Percentiles rank a stretch among this genome's conserved stretches.
These are phyloP conservation scores for Lentinus brumalis DNA, from an alignment of 768 basidiomycete genomes.

Conservation along the genomic window DNA sequence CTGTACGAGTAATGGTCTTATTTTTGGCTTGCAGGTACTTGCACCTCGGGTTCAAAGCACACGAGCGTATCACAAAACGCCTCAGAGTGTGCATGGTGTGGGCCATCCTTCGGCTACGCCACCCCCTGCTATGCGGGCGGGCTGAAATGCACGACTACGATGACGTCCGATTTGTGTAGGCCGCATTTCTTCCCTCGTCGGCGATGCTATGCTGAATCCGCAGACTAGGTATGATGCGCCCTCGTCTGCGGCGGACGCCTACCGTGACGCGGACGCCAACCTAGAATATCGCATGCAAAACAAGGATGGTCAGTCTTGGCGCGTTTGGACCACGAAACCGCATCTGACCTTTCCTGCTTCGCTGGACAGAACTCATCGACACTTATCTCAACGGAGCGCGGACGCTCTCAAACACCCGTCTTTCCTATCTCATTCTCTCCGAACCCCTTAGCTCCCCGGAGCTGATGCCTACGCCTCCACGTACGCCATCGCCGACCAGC, in stretches of 20 bases:
- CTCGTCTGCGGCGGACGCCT: constrained; percentile 42
- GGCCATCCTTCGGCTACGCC: constrained; percentile 70
- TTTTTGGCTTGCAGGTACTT: constrained; percentile 59
- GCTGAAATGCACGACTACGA: constrained; percentile 62
- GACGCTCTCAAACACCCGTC: constrained; percentile 63
- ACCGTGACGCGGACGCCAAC: constrained; percentile 48
- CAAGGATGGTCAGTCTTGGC: constrained; percentile 51
- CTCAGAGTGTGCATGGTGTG: constrained; percentile 60
- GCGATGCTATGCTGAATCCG: not conserved
- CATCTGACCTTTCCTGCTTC: not conserved
- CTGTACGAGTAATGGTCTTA: not conserved
- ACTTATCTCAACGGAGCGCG: constrained; percentile 77
- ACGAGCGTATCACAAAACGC: constrained; percentile 42
- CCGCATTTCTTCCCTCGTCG: not conserved
- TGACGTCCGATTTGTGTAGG: constrained; percentile 71
- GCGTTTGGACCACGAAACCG: not conserved
- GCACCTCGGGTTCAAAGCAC: constrained; percentile 66
- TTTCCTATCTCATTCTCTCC: constrained; percentile 67
- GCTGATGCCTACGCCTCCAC: constrained; percentile 35
- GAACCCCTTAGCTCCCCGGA: constrained; percentile 23
- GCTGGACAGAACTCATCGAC: constrained; percentile 56
- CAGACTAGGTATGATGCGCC: constrained; percentile 49
- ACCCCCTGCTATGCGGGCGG: constrained; percentile 69
- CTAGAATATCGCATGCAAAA: constrained; percentile 52
- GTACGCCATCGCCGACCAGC: constrained; percentile 30